Percentiles rank a stretch among this genome's conserved stretches.
Evolutionary conservation across 192 early-diverging fungal genomes (phyloP).

Genomic region (Entophlyctis helioformis): DNA sequence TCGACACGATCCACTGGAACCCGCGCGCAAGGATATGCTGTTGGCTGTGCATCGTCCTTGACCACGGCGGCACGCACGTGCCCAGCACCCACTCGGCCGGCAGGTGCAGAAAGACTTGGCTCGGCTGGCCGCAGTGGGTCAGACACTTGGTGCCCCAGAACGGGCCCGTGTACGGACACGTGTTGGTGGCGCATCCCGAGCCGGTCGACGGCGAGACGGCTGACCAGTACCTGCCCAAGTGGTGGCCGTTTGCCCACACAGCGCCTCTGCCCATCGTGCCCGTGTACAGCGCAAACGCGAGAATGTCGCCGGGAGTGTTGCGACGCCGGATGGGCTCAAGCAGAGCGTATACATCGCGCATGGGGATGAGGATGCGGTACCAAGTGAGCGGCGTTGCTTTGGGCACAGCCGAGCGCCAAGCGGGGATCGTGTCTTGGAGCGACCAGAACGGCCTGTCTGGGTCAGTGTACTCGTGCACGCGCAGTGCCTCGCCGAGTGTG

Average conservation of each 20-base stretch:
- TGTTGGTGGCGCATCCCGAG: neutral
- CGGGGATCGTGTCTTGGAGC: neutral
- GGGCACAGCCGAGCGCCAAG: neutral
- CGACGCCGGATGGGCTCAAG: neutral
- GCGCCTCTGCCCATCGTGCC: conserved; percentile 14
- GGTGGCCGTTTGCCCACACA: conserved; percentile 18
- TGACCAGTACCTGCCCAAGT: conserved; percentile 23
- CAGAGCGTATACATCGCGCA: neutral
- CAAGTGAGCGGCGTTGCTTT: conserved; percentile 2
- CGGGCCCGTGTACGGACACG: conserved; percentile 4
- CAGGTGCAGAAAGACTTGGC: conserved; percentile 23
- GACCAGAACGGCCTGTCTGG: neutral
- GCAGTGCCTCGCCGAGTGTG: no score
- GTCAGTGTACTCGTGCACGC: neutral
- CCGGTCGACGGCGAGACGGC: neutral
- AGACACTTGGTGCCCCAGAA: conserved; percentile 11
- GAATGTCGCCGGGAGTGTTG: conserved; percentile 1
- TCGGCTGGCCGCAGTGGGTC: conserved; percentile 6
- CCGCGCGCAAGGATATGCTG: no score
- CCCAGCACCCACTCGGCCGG: conserved; percentile 13
- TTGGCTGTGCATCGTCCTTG: no score
- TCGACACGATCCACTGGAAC: no score
- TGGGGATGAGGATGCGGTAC: conserved; percentile 7
- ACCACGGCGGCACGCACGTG: no score
- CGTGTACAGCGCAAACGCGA: conserved; percentile 16